Percentiles rank a stretch among this genome's conserved stretches.
Conservation (phyloP, 257 asterid species). For the Datura wrightii region DNA sequence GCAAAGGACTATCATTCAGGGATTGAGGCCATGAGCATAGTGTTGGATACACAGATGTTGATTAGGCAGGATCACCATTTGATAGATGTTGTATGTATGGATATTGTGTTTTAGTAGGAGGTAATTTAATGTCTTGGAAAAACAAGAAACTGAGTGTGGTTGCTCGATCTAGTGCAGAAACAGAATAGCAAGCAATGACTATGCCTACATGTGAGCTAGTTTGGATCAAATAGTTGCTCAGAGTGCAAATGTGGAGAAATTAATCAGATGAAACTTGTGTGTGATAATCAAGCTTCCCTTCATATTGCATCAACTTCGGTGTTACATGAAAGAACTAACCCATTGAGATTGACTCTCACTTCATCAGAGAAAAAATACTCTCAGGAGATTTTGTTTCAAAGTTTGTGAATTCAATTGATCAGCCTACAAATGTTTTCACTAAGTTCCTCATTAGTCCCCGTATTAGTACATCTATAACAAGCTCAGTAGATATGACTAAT, state of each 20-base stretch:
- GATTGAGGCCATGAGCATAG: not conserved
- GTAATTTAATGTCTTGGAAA: not conserved
- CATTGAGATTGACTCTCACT: slow-evolving; percentile 1
- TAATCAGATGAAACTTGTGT: not conserved
- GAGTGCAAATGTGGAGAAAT: not conserved
- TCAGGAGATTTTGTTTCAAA: not conserved
- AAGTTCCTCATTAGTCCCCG: not conserved
- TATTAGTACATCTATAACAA: not conserved
- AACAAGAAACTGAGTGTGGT: not conserved
- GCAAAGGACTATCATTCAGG: not conserved
- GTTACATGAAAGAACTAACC: not conserved
- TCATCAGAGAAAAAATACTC: not conserved
- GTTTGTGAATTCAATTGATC: not conserved
- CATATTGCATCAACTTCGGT: not conserved
- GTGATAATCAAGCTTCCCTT: not conserved
- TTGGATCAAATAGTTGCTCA: slow-evolving; percentile 7
- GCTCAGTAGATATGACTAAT: not conserved
- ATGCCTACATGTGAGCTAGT: not conserved
- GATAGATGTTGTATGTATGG: not conserved
- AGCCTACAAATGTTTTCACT: not conserved
- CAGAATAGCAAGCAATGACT: not conserved
- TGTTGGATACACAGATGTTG: not conserved
- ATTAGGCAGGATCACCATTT: not conserved
- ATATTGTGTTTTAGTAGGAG: not conserved
- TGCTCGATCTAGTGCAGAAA: not conserved